Percentiles rank a stretch among this genome's conserved stretches.
Evolutionary conservation across 495 filamentous ascomycete species (phyloP).

Genomic region (Neurospora intermedia): DNA sequence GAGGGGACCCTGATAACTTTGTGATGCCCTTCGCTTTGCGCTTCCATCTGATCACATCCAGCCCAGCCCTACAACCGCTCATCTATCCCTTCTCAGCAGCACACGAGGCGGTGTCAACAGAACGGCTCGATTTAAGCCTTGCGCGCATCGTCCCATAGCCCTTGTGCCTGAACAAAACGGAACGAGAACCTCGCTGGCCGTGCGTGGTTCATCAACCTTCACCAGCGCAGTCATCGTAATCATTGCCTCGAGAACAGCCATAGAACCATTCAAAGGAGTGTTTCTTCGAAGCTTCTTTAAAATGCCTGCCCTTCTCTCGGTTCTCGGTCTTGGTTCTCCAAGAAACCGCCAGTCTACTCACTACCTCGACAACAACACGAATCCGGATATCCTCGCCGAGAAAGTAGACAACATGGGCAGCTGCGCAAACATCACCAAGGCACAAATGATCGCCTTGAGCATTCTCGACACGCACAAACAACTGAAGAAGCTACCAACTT

Average conservation of each 20-base stretch:
- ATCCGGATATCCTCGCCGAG: slow-evolving; percentile 9
- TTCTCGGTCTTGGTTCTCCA: not conserved
- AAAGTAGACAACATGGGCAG: slow-evolving; percentile 10
- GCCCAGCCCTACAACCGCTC: not conserved
- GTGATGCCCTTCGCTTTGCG: not conserved
- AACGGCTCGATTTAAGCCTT: not conserved
- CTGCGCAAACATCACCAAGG: slow-evolving; percentile 2
- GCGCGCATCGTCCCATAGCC: not conserved
- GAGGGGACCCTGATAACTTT: not conserved
- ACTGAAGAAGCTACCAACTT: slow-evolving; percentile 10
- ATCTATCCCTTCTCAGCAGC: not conserved
- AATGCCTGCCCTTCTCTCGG: not conserved
- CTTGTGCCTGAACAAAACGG: not conserved
- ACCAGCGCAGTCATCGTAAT: not conserved
- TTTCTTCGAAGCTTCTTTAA: not conserved
- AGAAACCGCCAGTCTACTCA: not conserved
- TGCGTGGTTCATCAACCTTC: not conserved
- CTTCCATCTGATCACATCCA: not conserved
- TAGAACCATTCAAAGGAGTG: not conserved
- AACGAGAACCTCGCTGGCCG: not conserved
- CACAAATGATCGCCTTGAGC: slow-evolving; percentile 4
- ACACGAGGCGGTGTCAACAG: not conserved
- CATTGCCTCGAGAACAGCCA: not conserved
- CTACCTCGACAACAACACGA: not conserved
- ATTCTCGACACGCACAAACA: slow-evolving; percentile 13